phyloP scores from a whole-genome alignment of 495 filamentous ascomycete species.

The Articulospora tetracladia region DNA sequence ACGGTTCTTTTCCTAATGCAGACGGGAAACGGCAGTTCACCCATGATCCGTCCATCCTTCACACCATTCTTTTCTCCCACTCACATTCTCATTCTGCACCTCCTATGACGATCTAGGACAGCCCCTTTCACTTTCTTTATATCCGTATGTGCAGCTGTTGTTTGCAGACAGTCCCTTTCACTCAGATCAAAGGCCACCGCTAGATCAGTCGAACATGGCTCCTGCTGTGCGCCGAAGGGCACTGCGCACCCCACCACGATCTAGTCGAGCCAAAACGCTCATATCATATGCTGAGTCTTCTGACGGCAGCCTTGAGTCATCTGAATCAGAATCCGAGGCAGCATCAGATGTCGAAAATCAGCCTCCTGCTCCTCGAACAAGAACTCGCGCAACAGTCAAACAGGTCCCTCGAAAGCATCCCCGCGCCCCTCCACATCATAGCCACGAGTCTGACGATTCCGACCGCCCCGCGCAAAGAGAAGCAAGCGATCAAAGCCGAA shows the following conservation, averaged over 20 bases:
- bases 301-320: slow-evolving; percentile 2
- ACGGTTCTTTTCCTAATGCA: background rate
- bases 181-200: too few species aligned
- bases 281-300: slow-evolving; percentile 23
- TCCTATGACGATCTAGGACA: too few species aligned
- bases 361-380: background rate
- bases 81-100: background rate
- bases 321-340: slow-evolving; percentile 5
- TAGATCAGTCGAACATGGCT: slow-evolving; percentile 7
- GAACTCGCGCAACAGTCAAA: background rate
- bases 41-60: background rate
- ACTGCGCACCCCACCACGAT: slow-evolving; percentile 10
- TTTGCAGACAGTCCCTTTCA: background rate
- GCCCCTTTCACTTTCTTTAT: too few species aligned
- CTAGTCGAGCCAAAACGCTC: slow-evolving; percentile 16
- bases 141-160: background rate
- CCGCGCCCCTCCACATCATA: background rate
- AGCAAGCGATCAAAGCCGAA: background rate
- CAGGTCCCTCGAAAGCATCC: background rate
- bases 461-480: background rate
- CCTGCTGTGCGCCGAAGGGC: slow-evolving; percentile 7
- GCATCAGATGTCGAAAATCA: background rate
- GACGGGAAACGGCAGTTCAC: background rate
- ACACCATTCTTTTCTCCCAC: background rate
- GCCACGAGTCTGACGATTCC: background rate